phyloP scores from a whole-genome alignment of 331 rosid genomes.

The Acacia pycnantha region DNA sequence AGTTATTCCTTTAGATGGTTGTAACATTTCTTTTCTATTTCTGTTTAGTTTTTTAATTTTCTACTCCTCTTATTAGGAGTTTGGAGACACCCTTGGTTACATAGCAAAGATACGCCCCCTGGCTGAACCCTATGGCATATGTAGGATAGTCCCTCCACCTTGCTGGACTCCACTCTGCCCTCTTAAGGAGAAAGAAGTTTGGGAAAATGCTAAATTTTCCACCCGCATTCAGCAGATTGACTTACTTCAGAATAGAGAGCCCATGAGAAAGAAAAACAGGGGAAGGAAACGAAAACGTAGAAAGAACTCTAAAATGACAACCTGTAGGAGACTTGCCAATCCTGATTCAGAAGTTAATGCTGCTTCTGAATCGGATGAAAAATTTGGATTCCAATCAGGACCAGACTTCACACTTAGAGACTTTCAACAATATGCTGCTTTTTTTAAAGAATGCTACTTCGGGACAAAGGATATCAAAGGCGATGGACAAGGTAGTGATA shows the following conservation, averaged over 20 bases:
- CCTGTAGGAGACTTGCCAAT: constrained; percentile 44
- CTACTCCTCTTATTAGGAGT: constrained; percentile 55
- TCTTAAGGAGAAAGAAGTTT: constrained; percentile 69
- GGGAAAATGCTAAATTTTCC: constrained; percentile 82
- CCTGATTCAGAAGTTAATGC: constrained; percentile 52
- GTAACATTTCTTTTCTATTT: constrained; percentile 1
- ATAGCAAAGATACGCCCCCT: constrained; percentile 74
- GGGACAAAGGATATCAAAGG: constrained; percentile 45
- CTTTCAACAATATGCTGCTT: constrained; percentile 60
- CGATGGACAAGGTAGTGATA: constrained; percentile 30
- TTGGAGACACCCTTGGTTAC: constrained; percentile 81
- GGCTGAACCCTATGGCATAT: constrained; percentile 88
- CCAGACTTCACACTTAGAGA: constrained; percentile 65
- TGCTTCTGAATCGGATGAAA: constrained; percentile 64
- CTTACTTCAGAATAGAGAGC: constrained; percentile 94
- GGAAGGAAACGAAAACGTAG: constrained; percentile 77
- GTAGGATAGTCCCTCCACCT: constrained; percentile 94
- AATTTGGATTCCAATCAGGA: constrained; percentile 87
- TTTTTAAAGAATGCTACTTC: constrained; percentile 78
- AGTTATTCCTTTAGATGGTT: constrained; percentile 10
- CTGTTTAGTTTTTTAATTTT: constrained; percentile 5
- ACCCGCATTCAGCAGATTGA: constrained; percentile 88
- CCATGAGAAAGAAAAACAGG: constrained; percentile 82
- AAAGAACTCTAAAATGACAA: constrained; percentile 58
- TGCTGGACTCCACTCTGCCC: constrained; percentile 88